Evolutionary conservation across 331 rosid species (phyloP), one percentile per base, ranked within the genome.

Genomic region (Rhamnella rubrinervis): DNA sequence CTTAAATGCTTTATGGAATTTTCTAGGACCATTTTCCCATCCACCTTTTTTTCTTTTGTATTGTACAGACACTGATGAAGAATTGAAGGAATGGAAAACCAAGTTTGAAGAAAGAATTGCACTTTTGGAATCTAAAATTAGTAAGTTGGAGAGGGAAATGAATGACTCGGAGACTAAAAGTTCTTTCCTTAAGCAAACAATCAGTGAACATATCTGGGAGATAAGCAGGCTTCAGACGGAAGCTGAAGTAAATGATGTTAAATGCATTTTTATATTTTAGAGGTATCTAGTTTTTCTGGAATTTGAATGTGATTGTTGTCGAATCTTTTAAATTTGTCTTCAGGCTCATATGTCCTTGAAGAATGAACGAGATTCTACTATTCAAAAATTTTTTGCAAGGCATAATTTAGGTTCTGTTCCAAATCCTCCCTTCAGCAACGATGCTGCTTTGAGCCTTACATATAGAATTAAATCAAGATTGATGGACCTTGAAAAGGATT

Each of bases 61-160:
- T 80, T 75, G 70, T 71, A 47, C 81, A 93, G 97, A 91, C 79
- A 75, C 97, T 38, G 97, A 93, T 81, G 98, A 91, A 74, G 95
- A 91, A 69, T 74, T 93, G 85, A 84, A 76, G 75, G 96, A 89
- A 81, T 89, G 89, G 97, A 91, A 91, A 83, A 77, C 84, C 63
- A 83, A 78, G 84, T 91, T 93, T 83, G 97, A 84, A 49, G 89
- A 89, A 82, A 91, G 74, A 73, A 84, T 93, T 83, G 86, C 79
- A 21, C 77, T 70, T 71, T 78, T 89, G 63, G 73, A 77, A 57
- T 26, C 75, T 51, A 85, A 85, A 77, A 81, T 87, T 62, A 55
- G 77, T 77, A 93, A 80, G 79, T 74, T 89, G 82, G 95, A 84
- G 73, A 85, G 98, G 81, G 98, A 89, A 77, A 70, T 67, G 85